Percentiles rank a stretch among this genome's conserved stretches.
phyloP scores from a whole-genome alignment of 352 stramenopile species.

The Globisporangium echinulatum region DNA sequence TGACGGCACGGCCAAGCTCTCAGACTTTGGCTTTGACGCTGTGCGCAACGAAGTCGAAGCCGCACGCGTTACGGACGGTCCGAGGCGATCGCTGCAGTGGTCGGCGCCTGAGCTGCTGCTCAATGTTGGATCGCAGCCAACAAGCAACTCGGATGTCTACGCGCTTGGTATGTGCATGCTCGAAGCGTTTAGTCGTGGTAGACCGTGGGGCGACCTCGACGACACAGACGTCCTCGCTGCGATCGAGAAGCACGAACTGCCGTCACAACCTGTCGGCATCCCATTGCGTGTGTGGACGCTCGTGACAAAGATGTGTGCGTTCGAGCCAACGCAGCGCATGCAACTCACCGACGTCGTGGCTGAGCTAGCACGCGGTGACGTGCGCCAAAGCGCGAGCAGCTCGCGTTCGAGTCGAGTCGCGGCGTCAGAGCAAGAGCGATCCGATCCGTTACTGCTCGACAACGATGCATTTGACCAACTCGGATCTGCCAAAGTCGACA shows the following conservation, averaged over 20 bases:
- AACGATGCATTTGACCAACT: no score
- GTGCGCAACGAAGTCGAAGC: constrained; percentile 16
- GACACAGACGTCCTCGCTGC: background rate
- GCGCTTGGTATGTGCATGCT: constrained; percentile 21
- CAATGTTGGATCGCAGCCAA: background rate
- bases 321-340: no score
- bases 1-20: constrained; percentile 25
- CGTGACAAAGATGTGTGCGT: background rate
- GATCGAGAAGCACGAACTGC: background rate
- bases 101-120: constrained; percentile 31
- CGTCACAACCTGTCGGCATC: no score
- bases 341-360: no score
- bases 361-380: no score
- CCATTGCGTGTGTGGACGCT: no score
- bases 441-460: no score
- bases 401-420: no score
- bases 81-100: constrained; percentile 20
- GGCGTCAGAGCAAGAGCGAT: no score
- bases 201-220: background rate
- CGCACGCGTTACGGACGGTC: constrained; percentile 18
- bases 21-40: constrained; percentile 33
- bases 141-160: constrained; percentile 6
- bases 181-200: constrained; percentile 8
- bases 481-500: no score
- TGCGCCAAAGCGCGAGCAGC: no score